phyloP scores from a whole-genome alignment of 495 filamentous ascomycete species.

The Talaromyces thailandensis region DNA sequence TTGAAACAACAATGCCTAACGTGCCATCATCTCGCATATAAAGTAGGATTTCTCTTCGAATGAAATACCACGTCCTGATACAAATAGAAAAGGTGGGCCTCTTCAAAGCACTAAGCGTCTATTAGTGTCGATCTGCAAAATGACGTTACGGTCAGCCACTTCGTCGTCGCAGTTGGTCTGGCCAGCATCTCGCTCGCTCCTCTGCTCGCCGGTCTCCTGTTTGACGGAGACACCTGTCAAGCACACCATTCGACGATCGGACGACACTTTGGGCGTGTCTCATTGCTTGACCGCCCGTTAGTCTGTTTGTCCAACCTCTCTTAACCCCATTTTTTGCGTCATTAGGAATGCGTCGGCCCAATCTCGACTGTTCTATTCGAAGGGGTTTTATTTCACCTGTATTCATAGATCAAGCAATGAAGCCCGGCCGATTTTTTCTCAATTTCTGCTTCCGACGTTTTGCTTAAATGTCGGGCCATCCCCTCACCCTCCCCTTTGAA shows the following conservation, averaged over 20 bases:
- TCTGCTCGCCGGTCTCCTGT: neutral
- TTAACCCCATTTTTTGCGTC: neutral
- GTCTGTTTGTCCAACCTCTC: neutral
- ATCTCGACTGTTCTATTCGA: neutral
- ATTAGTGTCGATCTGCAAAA: neutral
- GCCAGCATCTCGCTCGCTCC: neutral
- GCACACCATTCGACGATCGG: neutral
- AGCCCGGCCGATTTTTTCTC: neutral
- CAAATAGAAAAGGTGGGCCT: neutral
- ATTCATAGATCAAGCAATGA: neutral
- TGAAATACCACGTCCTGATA: neutral
- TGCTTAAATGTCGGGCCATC: neutral
- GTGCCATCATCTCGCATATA: neutral
- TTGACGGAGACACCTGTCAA: neutral
- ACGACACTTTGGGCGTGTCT: neutral
- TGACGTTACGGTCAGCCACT: neutral
- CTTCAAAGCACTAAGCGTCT: neutral
- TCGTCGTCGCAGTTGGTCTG: neutral
- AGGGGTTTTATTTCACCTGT: neutral
- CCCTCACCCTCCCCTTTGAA: neutral
- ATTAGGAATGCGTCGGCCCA: neutral
- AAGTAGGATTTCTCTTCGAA: neutral
- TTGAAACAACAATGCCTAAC: neutral
- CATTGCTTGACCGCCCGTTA: neutral
- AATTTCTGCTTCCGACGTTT: neutral